Percentiles rank a stretch among this genome's conserved stretches.
Conservation (phyloP, 345 rosid species). For the Eucalyptus leucophloia region DNA sequence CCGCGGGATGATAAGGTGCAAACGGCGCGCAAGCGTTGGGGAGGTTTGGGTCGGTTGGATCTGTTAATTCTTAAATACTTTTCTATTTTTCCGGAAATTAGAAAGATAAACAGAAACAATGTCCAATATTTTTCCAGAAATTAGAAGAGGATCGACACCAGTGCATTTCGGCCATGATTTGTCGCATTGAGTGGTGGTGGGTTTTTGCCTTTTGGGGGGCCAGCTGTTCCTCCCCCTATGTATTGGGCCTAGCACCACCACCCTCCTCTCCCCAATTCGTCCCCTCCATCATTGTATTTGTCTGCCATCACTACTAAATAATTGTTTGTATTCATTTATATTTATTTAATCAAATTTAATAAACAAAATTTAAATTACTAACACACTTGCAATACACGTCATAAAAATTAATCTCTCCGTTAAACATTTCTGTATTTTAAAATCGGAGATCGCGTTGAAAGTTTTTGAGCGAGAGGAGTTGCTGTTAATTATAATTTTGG, state of each 20-base stretch:
- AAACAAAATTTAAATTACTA: not conserved
- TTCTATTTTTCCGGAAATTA: not conserved
- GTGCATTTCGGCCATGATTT: not conserved
- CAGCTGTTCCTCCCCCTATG: not conserved
- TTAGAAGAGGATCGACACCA: too few species aligned
- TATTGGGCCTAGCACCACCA: not conserved
- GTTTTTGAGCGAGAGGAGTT: not conserved
- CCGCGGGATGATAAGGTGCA: too few species aligned
- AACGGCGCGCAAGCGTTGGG: too few species aligned
- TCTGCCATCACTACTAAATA: not conserved
- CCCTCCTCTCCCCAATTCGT: not conserved
- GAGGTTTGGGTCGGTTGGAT: too few species aligned
- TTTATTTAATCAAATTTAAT: not conserved
- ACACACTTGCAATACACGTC: not conserved
- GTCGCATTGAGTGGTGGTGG: not conserved
- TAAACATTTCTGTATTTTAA: not conserved
- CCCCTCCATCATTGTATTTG: not conserved
- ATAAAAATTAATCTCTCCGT: not conserved
- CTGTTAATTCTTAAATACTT: not conserved
- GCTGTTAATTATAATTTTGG: not conserved
- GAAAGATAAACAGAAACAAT: too few species aligned
- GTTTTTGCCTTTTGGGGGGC: not conserved
- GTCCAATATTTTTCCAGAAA: not conserved
- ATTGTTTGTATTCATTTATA: not conserved
- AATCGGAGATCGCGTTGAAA: fast-evolving